These are phyloP conservation scores for Globisporangium barbulae DNA, from an alignment of 352 stramenopile genomes.

Conservation along the genomic window DNA sequence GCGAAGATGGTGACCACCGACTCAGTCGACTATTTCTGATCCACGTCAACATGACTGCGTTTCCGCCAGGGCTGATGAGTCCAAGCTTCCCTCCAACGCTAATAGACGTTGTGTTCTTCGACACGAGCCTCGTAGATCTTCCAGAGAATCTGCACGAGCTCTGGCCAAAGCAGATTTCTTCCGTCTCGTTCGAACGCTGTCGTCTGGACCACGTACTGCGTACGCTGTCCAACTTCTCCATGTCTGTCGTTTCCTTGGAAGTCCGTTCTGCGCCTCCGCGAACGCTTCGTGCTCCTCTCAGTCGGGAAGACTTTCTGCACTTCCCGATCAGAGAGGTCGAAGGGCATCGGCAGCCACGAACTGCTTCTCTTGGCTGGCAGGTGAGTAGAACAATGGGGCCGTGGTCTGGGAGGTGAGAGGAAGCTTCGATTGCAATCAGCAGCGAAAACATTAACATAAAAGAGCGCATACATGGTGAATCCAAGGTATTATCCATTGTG, in stretches of 20 bases:
- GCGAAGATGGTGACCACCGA: background rate
- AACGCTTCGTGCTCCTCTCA: background rate
- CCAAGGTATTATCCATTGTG: slow-evolving; percentile 6
- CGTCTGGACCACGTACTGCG: background rate
- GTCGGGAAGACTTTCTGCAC: background rate
- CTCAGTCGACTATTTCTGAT: background rate
- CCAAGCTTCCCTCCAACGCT: background rate
- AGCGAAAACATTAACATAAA: background rate
- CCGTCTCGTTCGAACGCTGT: background rate
- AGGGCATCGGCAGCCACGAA: background rate
- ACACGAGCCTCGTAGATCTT: background rate
- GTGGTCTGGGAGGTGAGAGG: background rate
- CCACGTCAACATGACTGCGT: background rate
- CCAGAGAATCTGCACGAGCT: background rate
- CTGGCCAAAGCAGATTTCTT: background rate
- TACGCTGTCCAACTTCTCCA: background rate
- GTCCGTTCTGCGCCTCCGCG: background rate
- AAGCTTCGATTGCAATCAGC: background rate
- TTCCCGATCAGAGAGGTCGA: background rate
- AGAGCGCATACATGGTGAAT: background rate
- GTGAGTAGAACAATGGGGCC: too few relatives aligned
- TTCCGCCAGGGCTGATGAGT: background rate
- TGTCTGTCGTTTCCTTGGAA: background rate
- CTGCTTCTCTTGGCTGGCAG: background rate
- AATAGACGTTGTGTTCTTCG: background rate